Base-by-base conservation (phyloP, 176 grass and related monocot species). In the Chrysopogon serrulatus region DNA sequence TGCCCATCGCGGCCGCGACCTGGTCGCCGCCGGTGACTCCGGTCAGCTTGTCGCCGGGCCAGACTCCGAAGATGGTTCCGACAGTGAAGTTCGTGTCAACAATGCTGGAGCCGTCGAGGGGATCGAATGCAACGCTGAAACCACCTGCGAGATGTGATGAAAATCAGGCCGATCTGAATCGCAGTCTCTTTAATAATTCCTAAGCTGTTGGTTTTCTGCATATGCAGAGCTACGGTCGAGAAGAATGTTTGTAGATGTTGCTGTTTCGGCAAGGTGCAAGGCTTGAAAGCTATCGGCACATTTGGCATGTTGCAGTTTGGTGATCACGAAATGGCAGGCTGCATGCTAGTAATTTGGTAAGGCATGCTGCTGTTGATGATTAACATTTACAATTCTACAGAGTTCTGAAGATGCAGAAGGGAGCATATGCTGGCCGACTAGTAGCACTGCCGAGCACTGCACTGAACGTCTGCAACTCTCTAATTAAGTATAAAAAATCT, bases 11-110 rank as follows among this genome's bases (percentile, higher is more conserved):
- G 0, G 97, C 91, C 0, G 93, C 97, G 1, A 89, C 97, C 68
- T 99, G 91, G 42, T 96, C 97, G 16, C 28, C 84, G 17, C 97
- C 97, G 15, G 97, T 96, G 72, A 99, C 76, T 4, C 91, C 97
- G 0, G 97, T 94, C 21, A 99, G 89, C 80, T 99, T 99, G 68
- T 96, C 97, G 8, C 97, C 93, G 1, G 97, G 97, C 97, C 97
- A 99, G 32, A 96, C 91, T 10, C 97, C 97, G 53, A 99, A 99
- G 76, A 99, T 99, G 69, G 97, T 99, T 65, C 97, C 93, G 0
- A 99, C 97, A 1, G 97, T 99, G 87, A 99, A 96, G 88, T 99
- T 99, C 0, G 93, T 96, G 78, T 99, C 97, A 4, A 99, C 97
- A 8, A 99, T 99, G 81, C 97, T 99, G 51, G 97, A 99, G 1